These are phyloP conservation scores for Cercospora citrullina DNA, from an alignment of 2,329 filamentous ascomycete species.

Conservation along the genomic window DNA sequence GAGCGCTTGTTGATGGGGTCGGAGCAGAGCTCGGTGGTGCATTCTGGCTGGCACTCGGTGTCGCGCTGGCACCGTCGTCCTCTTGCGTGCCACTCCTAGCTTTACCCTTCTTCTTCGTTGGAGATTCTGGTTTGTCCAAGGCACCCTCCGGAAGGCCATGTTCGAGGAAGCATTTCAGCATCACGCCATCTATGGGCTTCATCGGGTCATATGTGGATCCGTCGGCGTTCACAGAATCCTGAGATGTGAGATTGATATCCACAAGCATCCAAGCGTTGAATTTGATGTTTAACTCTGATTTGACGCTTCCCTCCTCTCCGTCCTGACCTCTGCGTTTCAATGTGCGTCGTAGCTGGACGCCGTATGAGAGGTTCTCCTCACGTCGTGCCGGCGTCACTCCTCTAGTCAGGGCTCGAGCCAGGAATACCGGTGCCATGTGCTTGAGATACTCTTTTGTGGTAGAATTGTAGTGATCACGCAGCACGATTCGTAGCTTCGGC, in stretches of 20 bases:
- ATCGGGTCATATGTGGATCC: constrained; percentile 38
- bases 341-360: constrained; percentile 38
- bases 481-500: constrained; percentile 37
- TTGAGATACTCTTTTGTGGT: constrained; percentile 42
- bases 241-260: constrained; percentile 25
- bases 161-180: constrained; percentile 39
- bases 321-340: constrained; percentile 30
- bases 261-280: constrained; percentile 41
- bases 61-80: constrained; percentile 45
- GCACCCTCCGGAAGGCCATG: constrained; percentile 33
- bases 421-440: constrained; percentile 42
- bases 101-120: constrained; percentile 9
- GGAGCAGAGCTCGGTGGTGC: neutral
- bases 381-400: constrained; percentile 18
- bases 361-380: constrained; percentile 32
- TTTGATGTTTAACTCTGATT: constrained; percentile 37
- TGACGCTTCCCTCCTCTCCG: constrained; percentile 24
- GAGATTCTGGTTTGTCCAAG: constrained; percentile 9
- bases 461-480: constrained; percentile 43
- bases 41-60: neutral
- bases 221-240: constrained; percentile 20
- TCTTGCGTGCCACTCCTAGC: constrained; percentile 45
- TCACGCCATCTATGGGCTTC: constrained; percentile 40
- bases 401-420: constrained; percentile 33
- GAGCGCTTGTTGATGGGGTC: neutral